Evolutionary conservation across 2,329 filamentous ascomycete species (phyloP).

Genomic region (Exserohilum rostratum): DNA sequence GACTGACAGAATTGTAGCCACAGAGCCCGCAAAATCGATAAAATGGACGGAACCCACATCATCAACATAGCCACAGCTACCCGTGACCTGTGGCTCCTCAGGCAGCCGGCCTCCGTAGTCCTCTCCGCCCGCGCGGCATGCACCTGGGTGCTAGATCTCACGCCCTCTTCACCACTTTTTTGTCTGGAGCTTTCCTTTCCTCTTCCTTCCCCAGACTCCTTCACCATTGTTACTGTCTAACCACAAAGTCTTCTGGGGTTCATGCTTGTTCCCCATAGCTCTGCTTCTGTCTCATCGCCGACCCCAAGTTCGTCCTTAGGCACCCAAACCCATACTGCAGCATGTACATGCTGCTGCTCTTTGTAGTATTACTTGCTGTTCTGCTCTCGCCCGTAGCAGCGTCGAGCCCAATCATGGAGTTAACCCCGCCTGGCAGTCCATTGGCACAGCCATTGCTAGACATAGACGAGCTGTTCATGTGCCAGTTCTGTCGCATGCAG

Average conservation of each 20-base stretch:
- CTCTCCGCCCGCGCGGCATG: constrained; percentile 18
- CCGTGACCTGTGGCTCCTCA: constrained; percentile 30
- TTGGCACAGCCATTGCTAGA: constrained; percentile 33
- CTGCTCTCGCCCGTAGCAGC: constrained; percentile 35
- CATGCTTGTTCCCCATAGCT: not conserved
- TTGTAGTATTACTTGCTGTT: constrained; percentile 35
- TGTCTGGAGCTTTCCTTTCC: constrained; percentile 8
- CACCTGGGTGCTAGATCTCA: constrained; percentile 11
- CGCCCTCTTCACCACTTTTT: constrained; percentile 23
- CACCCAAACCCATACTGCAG: constrained; percentile 27
- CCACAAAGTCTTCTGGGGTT: constrained; percentile 1
- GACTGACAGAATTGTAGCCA: constrained; percentile 28
- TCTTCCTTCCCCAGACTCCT: constrained; percentile 4
- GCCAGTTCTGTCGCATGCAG: constrained; percentile 31
- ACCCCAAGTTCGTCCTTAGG: constrained; percentile 25
- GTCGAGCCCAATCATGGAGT: constrained; percentile 32
- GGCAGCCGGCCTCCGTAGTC: constrained; percentile 32
- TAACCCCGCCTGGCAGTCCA: constrained; percentile 22
- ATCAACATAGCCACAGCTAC: constrained; percentile 37
- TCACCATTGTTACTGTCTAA: constrained; percentile 2
- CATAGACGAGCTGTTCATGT: constrained; percentile 37
- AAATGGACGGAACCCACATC: constrained; percentile 22
- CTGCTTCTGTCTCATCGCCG: constrained; percentile 15
- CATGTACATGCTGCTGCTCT: constrained; percentile 39
- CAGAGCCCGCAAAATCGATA: constrained; percentile 26